Percentiles rank a stretch among this genome's conserved stretches.
phyloP scores from a whole-genome alignment of 78 protist genomes.

The Protostelium mycophagum region DNA sequence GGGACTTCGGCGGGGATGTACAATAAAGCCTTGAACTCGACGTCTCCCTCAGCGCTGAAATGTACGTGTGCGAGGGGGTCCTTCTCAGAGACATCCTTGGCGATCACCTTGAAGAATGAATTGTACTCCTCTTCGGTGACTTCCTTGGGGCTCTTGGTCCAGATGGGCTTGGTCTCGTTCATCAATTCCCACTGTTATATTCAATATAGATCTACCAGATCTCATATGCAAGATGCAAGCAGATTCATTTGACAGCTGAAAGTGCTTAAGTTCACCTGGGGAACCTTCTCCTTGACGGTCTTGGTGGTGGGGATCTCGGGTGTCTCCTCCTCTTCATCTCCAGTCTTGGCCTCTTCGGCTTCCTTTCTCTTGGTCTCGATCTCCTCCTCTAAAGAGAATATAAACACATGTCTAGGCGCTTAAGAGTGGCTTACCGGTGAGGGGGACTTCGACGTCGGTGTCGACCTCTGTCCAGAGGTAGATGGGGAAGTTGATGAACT shows the following conservation, averaged over 20 bases:
- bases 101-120: constrained; percentile 90
- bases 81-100: constrained; percentile 60
- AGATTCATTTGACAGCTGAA: constrained; percentile 6
- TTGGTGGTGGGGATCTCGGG: constrained; percentile 62
- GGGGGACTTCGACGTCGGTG: constrained; percentile 34
- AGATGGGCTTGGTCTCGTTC: constrained; percentile 95
- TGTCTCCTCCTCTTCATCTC: constrained; percentile 38
- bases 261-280: not conserved
- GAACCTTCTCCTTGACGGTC: constrained; percentile 42
- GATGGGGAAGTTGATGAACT: constrained; percentile 96
- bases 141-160: constrained; percentile 92
- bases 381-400: constrained; percentile 9
- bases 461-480: constrained; percentile 65
- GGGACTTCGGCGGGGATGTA: constrained; percentile 92
- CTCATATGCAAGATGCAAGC: not conserved
- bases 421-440: not conserved
- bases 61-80: constrained; percentile 88
- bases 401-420: too few relatives aligned
- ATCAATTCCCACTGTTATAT: constrained; percentile 86
- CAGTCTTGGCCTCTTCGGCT: constrained; percentile 26
- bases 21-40: constrained; percentile 87
- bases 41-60: constrained; percentile 89
- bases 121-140: constrained; percentile 91
- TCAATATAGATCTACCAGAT: too few relatives aligned
- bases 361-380: constrained; percentile 63